phyloP scores from a whole-genome alignment of 2,329 filamentous ascomycete species.

The Elsinoe fawcettii region DNA sequence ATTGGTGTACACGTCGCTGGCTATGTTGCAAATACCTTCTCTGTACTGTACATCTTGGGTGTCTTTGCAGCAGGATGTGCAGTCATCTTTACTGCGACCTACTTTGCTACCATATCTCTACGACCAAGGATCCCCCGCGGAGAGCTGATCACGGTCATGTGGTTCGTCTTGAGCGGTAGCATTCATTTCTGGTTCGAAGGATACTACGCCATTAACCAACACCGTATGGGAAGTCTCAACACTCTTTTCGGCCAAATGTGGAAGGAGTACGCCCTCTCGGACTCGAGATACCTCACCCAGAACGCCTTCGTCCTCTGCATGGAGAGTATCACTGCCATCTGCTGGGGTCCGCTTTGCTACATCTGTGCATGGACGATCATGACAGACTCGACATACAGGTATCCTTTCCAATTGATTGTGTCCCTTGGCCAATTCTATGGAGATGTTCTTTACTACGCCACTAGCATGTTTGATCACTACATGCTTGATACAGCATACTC shows the following conservation, averaged over 20 bases:
- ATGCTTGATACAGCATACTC: constrained; percentile 48
- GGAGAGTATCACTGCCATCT: constrained; percentile 65
- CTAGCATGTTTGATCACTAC: constrained; percentile 54
- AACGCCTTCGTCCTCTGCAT: constrained; percentile 82
- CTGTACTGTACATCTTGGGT: constrained; percentile 50
- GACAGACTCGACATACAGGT: constrained; percentile 47
- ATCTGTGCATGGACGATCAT: constrained; percentile 49
- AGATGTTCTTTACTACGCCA: constrained; percentile 57
- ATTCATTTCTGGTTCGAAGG: constrained; percentile 80
- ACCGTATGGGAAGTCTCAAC: constrained; percentile 57
- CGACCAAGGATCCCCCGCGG: constrained; percentile 45
- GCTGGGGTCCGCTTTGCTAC: constrained; percentile 57
- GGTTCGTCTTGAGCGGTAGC: constrained; percentile 67
- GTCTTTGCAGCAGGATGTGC: constrained; percentile 52
- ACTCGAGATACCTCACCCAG: constrained; percentile 76
- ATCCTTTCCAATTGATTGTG: constrained; percentile 53
- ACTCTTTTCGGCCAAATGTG: constrained; percentile 76
- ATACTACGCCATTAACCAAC: constrained; percentile 69
- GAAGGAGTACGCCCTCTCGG: constrained; percentile 86
- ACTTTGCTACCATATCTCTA: constrained; percentile 44
- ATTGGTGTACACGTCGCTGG: constrained; percentile 52
- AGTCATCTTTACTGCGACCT: constrained; percentile 51
- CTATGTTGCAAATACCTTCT: constrained; percentile 60
- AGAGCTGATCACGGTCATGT: constrained; percentile 58
- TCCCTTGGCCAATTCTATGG: constrained; percentile 58